These are phyloP conservation scores for Eucalyptus rudis DNA, from an alignment of 345 rosid species.

Conservation along the genomic window DNA sequence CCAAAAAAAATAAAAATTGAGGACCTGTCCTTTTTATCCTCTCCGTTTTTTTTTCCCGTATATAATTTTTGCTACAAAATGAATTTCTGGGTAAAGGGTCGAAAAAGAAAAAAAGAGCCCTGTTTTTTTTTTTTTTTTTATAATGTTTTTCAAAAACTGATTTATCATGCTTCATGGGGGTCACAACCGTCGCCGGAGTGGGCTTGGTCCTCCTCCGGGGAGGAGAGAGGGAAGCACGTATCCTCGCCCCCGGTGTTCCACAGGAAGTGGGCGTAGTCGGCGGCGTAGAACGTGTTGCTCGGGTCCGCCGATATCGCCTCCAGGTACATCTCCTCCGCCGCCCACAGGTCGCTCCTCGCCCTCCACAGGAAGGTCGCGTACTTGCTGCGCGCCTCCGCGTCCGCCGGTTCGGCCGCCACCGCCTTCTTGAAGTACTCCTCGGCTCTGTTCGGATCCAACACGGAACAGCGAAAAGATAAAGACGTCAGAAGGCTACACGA, in stretches of 20 bases:
- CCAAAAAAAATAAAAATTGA: background rate
- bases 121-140: background rate
- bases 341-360: conserved; percentile 70
- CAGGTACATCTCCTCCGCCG: conserved; percentile 86
- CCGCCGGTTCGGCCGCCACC: conserved; percentile 37
- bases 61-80: background rate
- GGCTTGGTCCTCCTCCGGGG: background rate
- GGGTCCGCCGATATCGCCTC: conserved; percentile 86
- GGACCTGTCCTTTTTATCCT: background rate
- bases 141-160: background rate
- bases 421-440: conserved; percentile 79
- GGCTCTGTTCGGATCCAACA: conserved; percentile 35
- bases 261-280: conserved; percentile 78
- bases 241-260: conserved; percentile 97
- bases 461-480: background rate
- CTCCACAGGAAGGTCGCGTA: conserved; percentile 85
- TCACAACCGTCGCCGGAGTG: background rate
- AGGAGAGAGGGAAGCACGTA: conserved; percentile 70
- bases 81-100: background rate
- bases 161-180: background rate
- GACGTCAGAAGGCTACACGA: background rate
- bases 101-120: background rate
- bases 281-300: conserved; percentile 50
- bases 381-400: conserved; percentile 71
- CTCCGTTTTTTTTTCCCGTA: background rate